These are phyloP conservation scores for Trypanosoma avium DNA, from an alignment of 208 protist genomes.

Conservation along the genomic window DNA sequence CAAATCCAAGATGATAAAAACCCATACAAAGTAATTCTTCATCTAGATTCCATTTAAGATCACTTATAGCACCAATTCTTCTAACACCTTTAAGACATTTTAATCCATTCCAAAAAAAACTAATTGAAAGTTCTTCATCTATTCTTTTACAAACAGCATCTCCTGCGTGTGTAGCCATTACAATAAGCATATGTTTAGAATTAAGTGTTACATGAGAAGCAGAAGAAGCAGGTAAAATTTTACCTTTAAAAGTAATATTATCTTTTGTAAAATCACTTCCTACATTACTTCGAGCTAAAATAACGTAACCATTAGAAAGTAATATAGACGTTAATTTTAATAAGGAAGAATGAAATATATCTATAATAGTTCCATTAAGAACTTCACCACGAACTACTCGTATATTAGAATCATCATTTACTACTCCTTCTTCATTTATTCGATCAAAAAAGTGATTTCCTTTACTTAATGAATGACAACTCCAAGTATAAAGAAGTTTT, in stretches of 20 bases:
- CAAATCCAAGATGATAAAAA: conserved; percentile 50
- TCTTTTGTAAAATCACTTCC: conserved; percentile 46
- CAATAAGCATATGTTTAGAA: conserved; percentile 45
- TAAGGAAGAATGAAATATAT: conserved; percentile 33
- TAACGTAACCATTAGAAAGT: conserved; percentile 51
- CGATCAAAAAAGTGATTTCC: conserved; percentile 1
- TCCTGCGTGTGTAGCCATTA: conserved; percentile 59
- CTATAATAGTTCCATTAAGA: conserved; percentile 42
- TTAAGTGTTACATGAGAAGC: conserved; percentile 48
- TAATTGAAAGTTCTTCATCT: conserved; percentile 28
- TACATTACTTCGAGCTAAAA: conserved; percentile 43
- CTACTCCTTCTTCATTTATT: not conserved
- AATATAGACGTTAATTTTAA: conserved; percentile 49
- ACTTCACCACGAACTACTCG: not conserved
- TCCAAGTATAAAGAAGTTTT: conserved; percentile 53
- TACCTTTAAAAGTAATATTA: conserved; percentile 41
- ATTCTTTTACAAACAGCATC: conserved; percentile 46
- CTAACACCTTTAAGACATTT: conserved; percentile 28
- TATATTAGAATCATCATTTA: not conserved
- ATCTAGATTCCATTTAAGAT: conserved; percentile 51
- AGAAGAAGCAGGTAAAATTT: conserved; percentile 28
- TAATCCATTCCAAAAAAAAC: conserved; percentile 50
- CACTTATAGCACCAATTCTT: conserved; percentile 34
- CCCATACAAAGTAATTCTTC: conserved; percentile 71
- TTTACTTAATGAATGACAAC: conserved; percentile 19